Percentiles rank a stretch among this genome's conserved stretches.
phyloP scores from a whole-genome alignment of 192 early-diverging fungal genomes.

The Coemansia sp. region DNA sequence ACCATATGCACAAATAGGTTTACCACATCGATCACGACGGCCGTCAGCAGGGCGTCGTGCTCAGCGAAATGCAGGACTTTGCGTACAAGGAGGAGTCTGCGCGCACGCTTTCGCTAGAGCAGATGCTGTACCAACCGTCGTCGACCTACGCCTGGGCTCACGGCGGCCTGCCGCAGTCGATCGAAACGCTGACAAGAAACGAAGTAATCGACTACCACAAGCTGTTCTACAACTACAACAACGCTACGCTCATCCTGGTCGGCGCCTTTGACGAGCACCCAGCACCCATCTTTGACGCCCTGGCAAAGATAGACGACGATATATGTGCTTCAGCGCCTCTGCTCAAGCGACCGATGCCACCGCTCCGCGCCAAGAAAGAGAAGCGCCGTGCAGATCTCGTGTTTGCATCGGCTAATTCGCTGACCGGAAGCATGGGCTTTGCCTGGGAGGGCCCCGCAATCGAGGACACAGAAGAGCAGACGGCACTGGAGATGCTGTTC shows the following conservation, averaged over 20 bases:
- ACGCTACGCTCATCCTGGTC: conserved; percentile 67
- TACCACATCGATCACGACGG: conserved; percentile 76
- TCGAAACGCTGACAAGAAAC: conserved; percentile 68
- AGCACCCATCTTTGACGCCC: conserved; percentile 56
- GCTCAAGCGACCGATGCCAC: conserved; percentile 46
- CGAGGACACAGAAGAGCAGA: conserved; percentile 62
- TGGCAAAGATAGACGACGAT: conserved; percentile 28
- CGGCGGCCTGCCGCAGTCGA: conserved; percentile 74
- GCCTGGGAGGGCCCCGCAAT: conserved; percentile 79
- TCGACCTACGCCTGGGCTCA: conserved; percentile 75
- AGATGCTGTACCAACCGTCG: conserved; percentile 53
- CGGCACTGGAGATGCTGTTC: conserved; percentile 75
- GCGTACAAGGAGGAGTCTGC: conserved; percentile 75
- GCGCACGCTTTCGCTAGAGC: conserved; percentile 35
- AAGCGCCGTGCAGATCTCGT: conserved; percentile 55
- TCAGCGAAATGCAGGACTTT: conserved; percentile 75
- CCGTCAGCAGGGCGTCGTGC: conserved; percentile 77
- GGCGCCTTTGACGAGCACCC: conserved; percentile 52
- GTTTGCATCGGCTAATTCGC: conserved; percentile 68
- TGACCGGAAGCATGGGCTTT: conserved; percentile 68
- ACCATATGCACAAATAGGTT: conserved; percentile 21
- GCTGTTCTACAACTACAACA: conserved; percentile 69
- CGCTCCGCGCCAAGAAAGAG: conserved; percentile 37
- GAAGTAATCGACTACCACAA: conserved; percentile 75
- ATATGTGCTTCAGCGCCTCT: conserved; percentile 30